Conservation (phyloP, 2,329 filamentous ascomycete genomes). For the Sporothrix sp. region DNA sequence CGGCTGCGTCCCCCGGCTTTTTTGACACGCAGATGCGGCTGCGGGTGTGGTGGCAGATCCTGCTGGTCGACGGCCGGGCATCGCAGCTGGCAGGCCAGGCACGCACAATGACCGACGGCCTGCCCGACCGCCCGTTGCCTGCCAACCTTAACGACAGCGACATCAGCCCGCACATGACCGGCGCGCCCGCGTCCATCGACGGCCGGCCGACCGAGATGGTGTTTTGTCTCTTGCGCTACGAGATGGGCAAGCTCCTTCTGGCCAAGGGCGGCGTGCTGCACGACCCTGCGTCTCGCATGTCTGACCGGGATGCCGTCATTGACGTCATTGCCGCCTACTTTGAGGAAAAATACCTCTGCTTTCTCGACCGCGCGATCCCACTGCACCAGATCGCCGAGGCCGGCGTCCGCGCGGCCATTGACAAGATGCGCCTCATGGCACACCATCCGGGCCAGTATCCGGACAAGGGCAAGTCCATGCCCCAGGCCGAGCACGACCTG, state of each 20-base stretch:
- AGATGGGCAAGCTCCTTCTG: conserved; percentile 32
- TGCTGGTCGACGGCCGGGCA: conserved; percentile 41
- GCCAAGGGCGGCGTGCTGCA: conserved; percentile 20
- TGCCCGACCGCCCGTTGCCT: conserved; percentile 6
- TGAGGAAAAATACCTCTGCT: conserved; percentile 23
- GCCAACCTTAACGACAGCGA: conserved; percentile 44
- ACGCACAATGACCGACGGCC: not conserved
- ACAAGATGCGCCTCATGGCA: conserved; percentile 21
- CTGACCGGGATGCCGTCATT: conserved; percentile 23
- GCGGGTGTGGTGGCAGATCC: conserved; percentile 49
- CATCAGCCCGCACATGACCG: conserved; percentile 33
- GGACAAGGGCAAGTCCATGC: conserved; percentile 17
- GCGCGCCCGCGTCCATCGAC: conserved; percentile 33
- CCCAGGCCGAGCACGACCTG: conserved; percentile 19
- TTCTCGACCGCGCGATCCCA: conserved; percentile 26
- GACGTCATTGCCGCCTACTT: conserved; percentile 20
- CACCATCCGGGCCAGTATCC: conserved; percentile 20
- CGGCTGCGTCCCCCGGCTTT: conserved; percentile 31
- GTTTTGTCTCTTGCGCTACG: conserved; percentile 34
- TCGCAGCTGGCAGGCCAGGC: conserved; percentile 13
- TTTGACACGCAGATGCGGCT: conserved; percentile 51
- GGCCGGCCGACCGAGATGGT: conserved; percentile 43
- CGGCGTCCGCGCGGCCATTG: conserved; percentile 16
- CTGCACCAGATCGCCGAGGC: conserved; percentile 23
- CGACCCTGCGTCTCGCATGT: conserved; percentile 20